Percentiles rank a stretch among this genome's conserved stretches.
Evolutionary conservation across 441 rosid species (phyloP).

Genomic region (Syzygium malaccense): DNA sequence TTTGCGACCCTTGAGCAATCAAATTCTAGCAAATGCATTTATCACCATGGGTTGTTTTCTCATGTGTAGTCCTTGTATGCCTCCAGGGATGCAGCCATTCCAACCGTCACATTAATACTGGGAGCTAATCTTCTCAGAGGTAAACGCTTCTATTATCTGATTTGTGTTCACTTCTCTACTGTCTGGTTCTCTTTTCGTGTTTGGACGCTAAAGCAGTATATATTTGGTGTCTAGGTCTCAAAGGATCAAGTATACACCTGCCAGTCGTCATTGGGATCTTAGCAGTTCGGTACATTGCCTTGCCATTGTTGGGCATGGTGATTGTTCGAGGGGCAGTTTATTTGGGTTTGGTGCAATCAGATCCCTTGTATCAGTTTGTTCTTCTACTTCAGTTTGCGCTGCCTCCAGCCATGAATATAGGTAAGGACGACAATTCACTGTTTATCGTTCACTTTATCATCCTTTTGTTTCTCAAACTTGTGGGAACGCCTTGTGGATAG

Average conservation of each 20-base stretch:
- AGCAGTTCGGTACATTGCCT: constrained; percentile 17
- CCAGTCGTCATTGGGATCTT: constrained; percentile 18
- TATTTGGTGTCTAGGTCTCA: constrained; percentile 21
- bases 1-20: neutral
- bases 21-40: neutral
- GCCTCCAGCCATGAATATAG: constrained; percentile 71
- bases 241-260: constrained; percentile 16
- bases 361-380: constrained; percentile 56
- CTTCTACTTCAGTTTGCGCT: constrained; percentile 63
- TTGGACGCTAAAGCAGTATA: neutral
- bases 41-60: neutral
- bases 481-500: neutral
- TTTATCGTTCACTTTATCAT: neutral
- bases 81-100: constrained; percentile 34
- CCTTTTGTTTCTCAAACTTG: neutral
- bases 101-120: constrained; percentile 23
- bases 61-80: neutral
- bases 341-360: constrained; percentile 39
- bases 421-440: constrained; percentile 10
- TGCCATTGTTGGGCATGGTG: constrained; percentile 26
- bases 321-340: constrained; percentile 27
- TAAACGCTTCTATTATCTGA: neutral
- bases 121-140: constrained; percentile 44
- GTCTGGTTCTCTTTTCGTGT: neutral
- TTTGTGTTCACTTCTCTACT: too few species aligned